Base-by-base conservation (phyloP, 345 rosid species). In the Acer negundo region DNA sequence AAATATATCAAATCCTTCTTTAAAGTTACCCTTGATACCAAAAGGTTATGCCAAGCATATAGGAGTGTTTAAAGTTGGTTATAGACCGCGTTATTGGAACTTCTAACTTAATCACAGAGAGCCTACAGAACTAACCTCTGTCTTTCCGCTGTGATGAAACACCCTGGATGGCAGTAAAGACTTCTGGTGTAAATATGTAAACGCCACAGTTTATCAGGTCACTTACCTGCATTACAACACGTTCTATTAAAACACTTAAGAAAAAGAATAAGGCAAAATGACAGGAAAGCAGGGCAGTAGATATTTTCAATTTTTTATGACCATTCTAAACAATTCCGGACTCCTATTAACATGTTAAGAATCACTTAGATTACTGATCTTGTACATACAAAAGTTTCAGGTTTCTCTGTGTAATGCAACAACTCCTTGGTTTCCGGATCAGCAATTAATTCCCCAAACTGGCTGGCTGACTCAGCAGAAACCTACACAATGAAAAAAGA, bases 331-430 rank as follows among this genome's bases (percentile, higher is more conserved):
- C 59, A 64, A 72, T n/a, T 67, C 46, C 16, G 47, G 56, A 26
- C 71, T 10, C 2, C 23, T 47, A 67, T 11, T 1, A 51, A 65
- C 46, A 44, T 28, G 22, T 12, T 31, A 64, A 67, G 68, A 61
- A 70, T 44, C 9, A 44, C 22, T 17, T 68, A 49, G 73, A 47
- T 72, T 51, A 35, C 67, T 69, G 72, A 77, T 75, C 62, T 69
- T 69, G 75, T 59, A 84, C 98, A 46, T 88, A 95, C 98, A 82
- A 95, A 95, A 22, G 98, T 95, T 83, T 95, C 97, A 10, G 98
- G 98, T 85, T 93, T 95, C 84, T 95, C 98, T 1, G 95, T 92
- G 83, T 95, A 95, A 85, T 95, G 98, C 87, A 95, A 85, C 81
- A 95, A 80, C 78, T 95, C 98, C 58, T 95, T 89, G 85, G 94